Percentiles rank a stretch among this genome's conserved stretches.
These are phyloP conservation scores for Tephrocybe sp. DNA, from an alignment of 768 basidiomycete species.

Conservation along the genomic window DNA sequence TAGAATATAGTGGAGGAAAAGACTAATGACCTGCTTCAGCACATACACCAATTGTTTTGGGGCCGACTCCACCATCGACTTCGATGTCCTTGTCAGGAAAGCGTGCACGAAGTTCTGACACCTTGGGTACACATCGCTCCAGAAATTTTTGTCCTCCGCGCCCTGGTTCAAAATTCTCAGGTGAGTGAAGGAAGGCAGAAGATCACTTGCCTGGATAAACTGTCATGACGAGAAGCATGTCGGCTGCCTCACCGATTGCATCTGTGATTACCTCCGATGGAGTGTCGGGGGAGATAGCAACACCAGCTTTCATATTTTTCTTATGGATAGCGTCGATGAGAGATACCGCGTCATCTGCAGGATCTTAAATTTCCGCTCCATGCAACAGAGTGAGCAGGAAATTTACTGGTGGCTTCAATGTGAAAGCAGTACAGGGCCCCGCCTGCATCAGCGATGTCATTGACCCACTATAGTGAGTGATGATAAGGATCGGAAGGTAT, in stretches of 20 bases:
- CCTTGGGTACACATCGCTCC: slow-evolving; percentile 90
- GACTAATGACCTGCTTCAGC: slow-evolving; percentile 70
- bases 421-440: slow-evolving; percentile 97
- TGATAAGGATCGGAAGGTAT: slow-evolving; percentile 1
- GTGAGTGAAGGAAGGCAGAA: neutral
- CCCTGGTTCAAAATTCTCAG: slow-evolving; percentile 42
- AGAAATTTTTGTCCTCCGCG: slow-evolving; percentile 97
- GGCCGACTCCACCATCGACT: slow-evolving; percentile 97
- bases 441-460: slow-evolving; percentile 94
- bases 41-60: slow-evolving; percentile 83
- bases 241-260: slow-evolving; percentile 76
- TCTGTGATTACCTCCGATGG: slow-evolving; percentile 87
- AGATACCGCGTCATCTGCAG: slow-evolving; percentile 62
- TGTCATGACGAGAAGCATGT: slow-evolving; percentile 98
- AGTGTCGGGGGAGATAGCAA: slow-evolving; percentile 96
- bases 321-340: slow-evolving; percentile 81
- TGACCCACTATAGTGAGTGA: slow-evolving; percentile 74
- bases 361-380: neutral
- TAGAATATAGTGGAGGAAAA: slow-evolving; percentile 1
- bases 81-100: slow-evolving; percentile 97
- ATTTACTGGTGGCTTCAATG: slow-evolving; percentile 86
- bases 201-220: slow-evolving; percentile 78
- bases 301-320: slow-evolving; percentile 90
- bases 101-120: slow-evolving; percentile 82
- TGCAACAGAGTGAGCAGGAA: neutral